Conservation (phyloP, 495 filamentous ascomycete genomes). For the Tuber indicum region DNA sequence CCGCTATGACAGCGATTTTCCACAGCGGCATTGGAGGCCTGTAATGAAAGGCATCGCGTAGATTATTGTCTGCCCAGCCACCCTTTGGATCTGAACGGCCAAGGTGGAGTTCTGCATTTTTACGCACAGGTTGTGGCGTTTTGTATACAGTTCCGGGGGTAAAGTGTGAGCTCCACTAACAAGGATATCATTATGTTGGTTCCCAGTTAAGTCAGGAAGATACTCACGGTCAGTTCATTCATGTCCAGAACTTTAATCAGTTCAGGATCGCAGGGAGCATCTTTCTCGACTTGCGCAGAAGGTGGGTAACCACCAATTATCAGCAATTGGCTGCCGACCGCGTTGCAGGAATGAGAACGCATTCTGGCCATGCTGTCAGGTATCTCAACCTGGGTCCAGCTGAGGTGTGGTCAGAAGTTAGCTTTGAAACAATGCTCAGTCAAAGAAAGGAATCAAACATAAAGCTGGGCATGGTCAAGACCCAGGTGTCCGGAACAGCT, state of each 20-base stretch:
- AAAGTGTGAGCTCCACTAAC: conserved; percentile 17
- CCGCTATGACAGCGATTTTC: conserved; percentile 13
- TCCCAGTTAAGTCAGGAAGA: background rate
- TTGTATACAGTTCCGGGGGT: conserved; percentile 11
- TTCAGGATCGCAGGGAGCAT: background rate
- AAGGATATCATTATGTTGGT: background rate
- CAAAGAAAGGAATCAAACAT: conserved; percentile 8
- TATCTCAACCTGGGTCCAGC: conserved; percentile 17
- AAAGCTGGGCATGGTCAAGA: conserved; percentile 28
- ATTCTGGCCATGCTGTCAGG: conserved; percentile 3
- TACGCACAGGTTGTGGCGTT: conserved; percentile 6
- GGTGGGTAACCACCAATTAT: conserved; percentile 21
- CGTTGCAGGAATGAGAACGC: conserved; percentile 20
- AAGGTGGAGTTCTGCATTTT: conserved; percentile 1
- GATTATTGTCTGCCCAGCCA: conserved; percentile 10
- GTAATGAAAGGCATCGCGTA: conserved; percentile 10
- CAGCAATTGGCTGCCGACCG: conserved; percentile 15
- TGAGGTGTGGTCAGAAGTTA: background rate
- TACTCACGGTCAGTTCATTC: conserved; percentile 18
- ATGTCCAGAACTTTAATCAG: conserved; percentile 22
- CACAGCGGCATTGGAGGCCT: background rate
- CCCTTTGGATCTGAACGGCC: conserved; percentile 9
- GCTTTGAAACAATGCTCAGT: background rate
- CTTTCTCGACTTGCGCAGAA: background rate
- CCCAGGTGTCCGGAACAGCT: conserved; percentile 18